phyloP scores from a whole-genome alignment of 1,284 basidiomycete genomes.

The Sporisorium reilianum region DNA sequence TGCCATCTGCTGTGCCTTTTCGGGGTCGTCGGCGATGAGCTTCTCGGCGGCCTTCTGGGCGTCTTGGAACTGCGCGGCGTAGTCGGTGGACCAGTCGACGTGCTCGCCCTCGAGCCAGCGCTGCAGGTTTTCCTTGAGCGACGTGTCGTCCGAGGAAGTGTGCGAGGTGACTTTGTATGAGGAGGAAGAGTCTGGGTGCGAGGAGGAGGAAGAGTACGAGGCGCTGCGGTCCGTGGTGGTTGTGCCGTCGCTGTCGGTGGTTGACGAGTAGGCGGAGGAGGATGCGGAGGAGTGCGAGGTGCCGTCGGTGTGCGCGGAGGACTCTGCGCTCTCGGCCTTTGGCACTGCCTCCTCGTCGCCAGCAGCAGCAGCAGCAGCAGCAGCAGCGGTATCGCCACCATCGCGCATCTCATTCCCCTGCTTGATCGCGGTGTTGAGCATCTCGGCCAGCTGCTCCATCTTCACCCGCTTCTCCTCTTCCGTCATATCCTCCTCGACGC shows the following conservation, averaged over 20 bases:
- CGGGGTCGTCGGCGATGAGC: conserved; percentile 44
- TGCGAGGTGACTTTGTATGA: conserved; percentile 37
- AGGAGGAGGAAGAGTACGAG: conserved; percentile 35
- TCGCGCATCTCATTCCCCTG: conserved; percentile 29
- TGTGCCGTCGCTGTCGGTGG: conserved; percentile 32
- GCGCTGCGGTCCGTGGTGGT: conserved; percentile 30
- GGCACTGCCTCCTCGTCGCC: conserved; percentile 2
- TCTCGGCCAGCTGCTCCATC: conserved; percentile 47
- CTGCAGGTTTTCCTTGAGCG: conserved; percentile 54
- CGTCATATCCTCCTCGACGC: conserved; percentile 47
- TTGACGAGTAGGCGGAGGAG: conserved; percentile 39
- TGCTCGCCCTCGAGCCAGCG: conserved; percentile 59
- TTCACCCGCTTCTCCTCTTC: conserved; percentile 37
- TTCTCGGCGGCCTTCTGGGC: conserved; percentile 54
- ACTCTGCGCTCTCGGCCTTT: conserved; percentile 10
- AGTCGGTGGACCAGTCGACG: conserved; percentile 52
- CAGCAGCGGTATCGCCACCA: conserved; percentile 8
- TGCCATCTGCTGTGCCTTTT: conserved; percentile 53
- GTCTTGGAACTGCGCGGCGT: conserved; percentile 41
- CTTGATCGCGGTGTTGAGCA: conserved; percentile 48
- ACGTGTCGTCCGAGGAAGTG: conserved; percentile 10
- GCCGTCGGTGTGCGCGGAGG: conserved; percentile 4
- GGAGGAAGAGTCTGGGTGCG: conserved; percentile 17
- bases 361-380: conserved; percentile 3
- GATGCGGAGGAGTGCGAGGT: conserved; percentile 30